These are phyloP conservation scores for Ustilago crameri DNA, from an alignment of 1,284 basidiomycete species.

Conservation along the genomic window DNA sequence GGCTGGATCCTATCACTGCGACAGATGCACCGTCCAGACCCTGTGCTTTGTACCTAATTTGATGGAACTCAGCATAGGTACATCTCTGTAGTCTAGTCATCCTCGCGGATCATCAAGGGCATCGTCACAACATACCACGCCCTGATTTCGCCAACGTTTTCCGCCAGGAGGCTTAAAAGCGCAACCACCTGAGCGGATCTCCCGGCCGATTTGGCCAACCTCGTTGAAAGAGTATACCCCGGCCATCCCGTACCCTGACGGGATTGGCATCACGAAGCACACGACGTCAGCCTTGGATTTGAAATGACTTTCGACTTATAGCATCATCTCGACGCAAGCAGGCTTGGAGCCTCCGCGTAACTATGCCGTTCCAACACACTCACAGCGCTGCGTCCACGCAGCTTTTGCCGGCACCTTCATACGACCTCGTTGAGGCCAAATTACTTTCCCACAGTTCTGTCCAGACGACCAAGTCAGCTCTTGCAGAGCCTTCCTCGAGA, in stretches of 20 bases:
- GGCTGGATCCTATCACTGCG: too few relatives aligned
- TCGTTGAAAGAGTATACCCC: too few relatives aligned
- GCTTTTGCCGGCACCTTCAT: constrained; percentile 9
- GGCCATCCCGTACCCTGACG: too few relatives aligned
- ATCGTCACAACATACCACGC: too few relatives aligned
- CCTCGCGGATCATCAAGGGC: too few relatives aligned
- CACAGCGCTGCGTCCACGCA: constrained; percentile 29
- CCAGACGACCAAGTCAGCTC: constrained; percentile 23
- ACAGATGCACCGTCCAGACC: neutral
- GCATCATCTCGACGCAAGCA: neutral
- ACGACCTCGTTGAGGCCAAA: constrained; percentile 3
- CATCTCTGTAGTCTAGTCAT: too few relatives aligned
- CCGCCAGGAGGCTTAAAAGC: too few relatives aligned
- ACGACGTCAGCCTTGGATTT: neutral
- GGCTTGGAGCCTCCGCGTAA: neutral
- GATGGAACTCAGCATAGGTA: too few relatives aligned
- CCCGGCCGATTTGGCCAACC: too few relatives aligned
- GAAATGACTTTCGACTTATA: neutral
- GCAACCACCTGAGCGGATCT: too few relatives aligned
- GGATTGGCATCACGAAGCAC: too few relatives aligned
- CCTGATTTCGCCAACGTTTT: too few relatives aligned
- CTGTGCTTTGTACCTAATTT: neutral
- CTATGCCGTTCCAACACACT: constrained; percentile 34
- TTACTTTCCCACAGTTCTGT: constrained; percentile 8
- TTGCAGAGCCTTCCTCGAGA: constrained; percentile 29